Evolutionary conservation across 1,284 basidiomycete species (phyloP).

Genomic region (Naganishia sp.): DNA sequence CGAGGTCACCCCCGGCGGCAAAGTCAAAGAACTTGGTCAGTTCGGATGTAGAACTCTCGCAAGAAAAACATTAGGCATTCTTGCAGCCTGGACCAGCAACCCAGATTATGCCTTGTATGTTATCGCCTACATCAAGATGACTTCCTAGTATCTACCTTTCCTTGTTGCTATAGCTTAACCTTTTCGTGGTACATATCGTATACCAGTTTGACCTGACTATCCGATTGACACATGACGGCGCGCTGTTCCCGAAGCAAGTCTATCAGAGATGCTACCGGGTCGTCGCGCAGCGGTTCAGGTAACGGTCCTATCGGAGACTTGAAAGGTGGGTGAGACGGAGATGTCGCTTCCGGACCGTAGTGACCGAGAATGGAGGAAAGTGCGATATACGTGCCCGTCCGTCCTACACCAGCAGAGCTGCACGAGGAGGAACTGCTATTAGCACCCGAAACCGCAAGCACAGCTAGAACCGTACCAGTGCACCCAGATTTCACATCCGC

Average conservation of each 20-base stretch:
- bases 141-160: background rate
- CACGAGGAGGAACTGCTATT: background rate
- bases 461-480: slow-evolving; percentile 25
- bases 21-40: slow-evolving; percentile 14
- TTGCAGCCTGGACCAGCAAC: background rate
- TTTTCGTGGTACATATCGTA: slow-evolving; percentile 23
- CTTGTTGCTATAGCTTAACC: background rate
- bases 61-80: slow-evolving; percentile 5
- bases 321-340: background rate
- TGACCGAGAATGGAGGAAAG: slow-evolving; percentile 30
- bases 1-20: background rate
- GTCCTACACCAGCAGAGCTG: slow-evolving; percentile 34
- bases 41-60: slow-evolving; percentile 15
- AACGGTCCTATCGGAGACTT: slow-evolving; percentile 22
- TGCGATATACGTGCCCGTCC: slow-evolving; percentile 34
- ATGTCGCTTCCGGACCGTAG: background rate
- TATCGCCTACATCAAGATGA: background rate
- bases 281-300: slow-evolving; percentile 9
- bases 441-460: background rate
- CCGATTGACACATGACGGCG: slow-evolving; percentile 32
- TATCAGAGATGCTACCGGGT: slow-evolving; percentile 26
- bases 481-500: slow-evolving; percentile 31
- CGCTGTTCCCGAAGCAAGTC: slow-evolving; percentile 33
- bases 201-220: slow-evolving; percentile 30
- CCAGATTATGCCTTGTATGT: background rate